Evolutionary conservation across 257 asterid species (phyloP).

Genomic region (Gynochthodes officinalis): DNA sequence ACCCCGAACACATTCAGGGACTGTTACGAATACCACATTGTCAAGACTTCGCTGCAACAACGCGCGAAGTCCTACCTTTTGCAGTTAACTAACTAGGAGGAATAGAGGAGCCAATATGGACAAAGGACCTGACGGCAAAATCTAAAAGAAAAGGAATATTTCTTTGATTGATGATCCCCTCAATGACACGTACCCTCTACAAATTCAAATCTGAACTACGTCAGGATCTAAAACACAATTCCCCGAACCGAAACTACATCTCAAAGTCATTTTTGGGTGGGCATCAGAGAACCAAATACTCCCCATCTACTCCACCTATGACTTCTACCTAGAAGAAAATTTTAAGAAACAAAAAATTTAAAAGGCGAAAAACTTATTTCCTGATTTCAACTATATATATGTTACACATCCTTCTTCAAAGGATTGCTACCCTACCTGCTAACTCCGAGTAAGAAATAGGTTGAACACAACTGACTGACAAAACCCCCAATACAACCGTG

Average conservation of each 20-base stretch:
- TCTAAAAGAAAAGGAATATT: constrained; percentile 10
- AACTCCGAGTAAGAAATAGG: constrained; percentile 43
- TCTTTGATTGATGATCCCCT: constrained; percentile 18
- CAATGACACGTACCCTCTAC: constrained; percentile 22
- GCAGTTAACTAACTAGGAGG: too few relatives aligned
- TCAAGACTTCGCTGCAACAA: too few relatives aligned
- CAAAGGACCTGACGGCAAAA: too few relatives aligned
- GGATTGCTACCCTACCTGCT: constrained; percentile 70
- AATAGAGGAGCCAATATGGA: too few relatives aligned
- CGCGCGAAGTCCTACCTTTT: too few relatives aligned
- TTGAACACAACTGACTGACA: constrained; percentile 30
- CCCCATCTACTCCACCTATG: constrained; percentile 39
- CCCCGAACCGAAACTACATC: constrained; percentile 46
- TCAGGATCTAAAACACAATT: constrained; percentile 25
- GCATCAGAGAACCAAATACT: constrained; percentile 39
- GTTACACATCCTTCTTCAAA: constrained; percentile 62
- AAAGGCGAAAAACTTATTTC: constrained; percentile 43
- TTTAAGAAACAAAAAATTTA: constrained; percentile 13
- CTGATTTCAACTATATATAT: constrained; percentile 63
- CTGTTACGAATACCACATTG: too few relatives aligned
- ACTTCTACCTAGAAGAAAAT: constrained; percentile 34
- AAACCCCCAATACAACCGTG: constrained; percentile 18
- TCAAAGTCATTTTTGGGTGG: constrained; percentile 33
- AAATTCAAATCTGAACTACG: constrained; percentile 10
- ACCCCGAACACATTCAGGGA: too few relatives aligned